Percentiles rank a stretch among this genome's conserved stretches.
These are phyloP conservation scores for Apiospora sp. DNA, from an alignment of 2,329 filamentous ascomycete species.

Conservation along the genomic window DNA sequence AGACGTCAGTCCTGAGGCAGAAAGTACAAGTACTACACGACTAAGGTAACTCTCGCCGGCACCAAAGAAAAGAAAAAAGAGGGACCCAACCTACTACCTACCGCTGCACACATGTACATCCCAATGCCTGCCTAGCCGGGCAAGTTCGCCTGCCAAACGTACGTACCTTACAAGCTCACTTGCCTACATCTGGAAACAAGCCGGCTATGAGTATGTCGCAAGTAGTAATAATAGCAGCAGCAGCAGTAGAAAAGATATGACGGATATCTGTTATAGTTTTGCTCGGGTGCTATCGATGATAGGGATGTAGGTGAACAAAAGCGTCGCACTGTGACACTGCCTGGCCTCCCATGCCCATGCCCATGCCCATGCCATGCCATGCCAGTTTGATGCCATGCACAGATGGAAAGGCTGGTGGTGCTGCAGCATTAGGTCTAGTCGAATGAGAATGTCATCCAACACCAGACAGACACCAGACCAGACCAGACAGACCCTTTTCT, in stretches of 20 bases:
- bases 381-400: constrained; percentile 22
- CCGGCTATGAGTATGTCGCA: constrained; percentile 10
- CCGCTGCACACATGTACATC: neutral
- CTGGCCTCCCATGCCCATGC: constrained; percentile 12
- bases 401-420: constrained; percentile 17
- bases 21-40: constrained; percentile 15
- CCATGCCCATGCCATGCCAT: constrained; percentile 11
- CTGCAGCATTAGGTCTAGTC: constrained; percentile 18
- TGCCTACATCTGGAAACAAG: constrained; percentile 4
- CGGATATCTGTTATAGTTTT: constrained; percentile 13
- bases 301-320: constrained; percentile 3
- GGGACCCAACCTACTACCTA: neutral
- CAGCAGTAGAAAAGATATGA: neutral
- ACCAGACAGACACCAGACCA: constrained; percentile 13
- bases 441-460: constrained; percentile 18
- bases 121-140: neutral
- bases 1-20: constrained; percentile 17
- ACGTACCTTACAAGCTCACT: constrained; percentile 6
- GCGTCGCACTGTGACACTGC: constrained; percentile 17
- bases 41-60: constrained; percentile 17
- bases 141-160: neutral
- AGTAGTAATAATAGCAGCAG: neutral
- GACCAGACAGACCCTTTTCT: constrained; percentile 14
- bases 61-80: neutral
- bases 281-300: constrained; percentile 14